Evolutionary conservation across 1,284 basidiomycete genomes (phyloP).

Genomic region (Trametes pubescens): DNA sequence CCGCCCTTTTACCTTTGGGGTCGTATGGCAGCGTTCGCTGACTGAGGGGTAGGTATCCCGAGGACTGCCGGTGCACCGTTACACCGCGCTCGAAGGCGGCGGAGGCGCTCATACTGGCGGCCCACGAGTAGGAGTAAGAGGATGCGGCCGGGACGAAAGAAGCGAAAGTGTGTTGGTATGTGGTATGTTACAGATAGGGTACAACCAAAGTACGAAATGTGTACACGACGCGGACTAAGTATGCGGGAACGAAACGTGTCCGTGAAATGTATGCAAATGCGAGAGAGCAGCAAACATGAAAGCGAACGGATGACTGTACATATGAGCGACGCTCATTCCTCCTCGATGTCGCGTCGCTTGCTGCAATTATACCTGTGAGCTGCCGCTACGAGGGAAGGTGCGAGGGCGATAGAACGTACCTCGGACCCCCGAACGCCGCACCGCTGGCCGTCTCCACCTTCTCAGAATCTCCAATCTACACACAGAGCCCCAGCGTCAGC

Average conservation of each 20-base stretch:
- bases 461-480: not conserved
- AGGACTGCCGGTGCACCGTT: constrained; percentile 23
- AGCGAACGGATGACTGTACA: not conserved
- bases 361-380: not conserved
- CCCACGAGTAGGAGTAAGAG: not conserved
- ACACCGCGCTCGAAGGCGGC: constrained; percentile 14
- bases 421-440: not conserved
- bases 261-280: not conserved
- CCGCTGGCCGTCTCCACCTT: not conserved
- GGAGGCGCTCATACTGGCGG: not conserved
- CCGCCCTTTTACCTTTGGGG: not conserved
- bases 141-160: too few species aligned
- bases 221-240: constrained; percentile 2
- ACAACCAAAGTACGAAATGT: constrained; percentile 3
- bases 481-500: not conserved
- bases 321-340: not conserved
- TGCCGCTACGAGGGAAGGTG: not conserved
- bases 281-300: not conserved
- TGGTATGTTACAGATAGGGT: not conserved
- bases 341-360: not conserved
- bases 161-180: too few species aligned
- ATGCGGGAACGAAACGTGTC: not conserved
- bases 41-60: constrained; percentile 11
- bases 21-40: not conserved
- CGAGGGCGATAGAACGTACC: not conserved